Evolutionary conservation across 768 basidiomycete genomes (phyloP).

Genomic region (Leccinellum albellum): DNA sequence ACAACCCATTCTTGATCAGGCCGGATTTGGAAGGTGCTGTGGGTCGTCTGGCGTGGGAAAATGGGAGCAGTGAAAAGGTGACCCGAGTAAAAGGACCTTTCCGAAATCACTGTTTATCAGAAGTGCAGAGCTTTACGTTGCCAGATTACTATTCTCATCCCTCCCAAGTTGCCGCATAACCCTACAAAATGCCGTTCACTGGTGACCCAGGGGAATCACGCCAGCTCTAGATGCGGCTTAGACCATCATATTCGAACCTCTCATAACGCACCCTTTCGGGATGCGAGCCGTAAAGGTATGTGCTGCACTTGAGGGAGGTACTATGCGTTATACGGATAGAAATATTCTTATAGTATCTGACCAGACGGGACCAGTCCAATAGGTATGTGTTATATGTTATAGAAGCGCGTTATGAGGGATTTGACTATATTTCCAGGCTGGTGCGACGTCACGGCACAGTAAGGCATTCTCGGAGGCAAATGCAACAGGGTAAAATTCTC

Average conservation of each 20-base stretch:
- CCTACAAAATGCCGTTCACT: constrained; percentile 2
- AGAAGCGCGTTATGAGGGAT: neutral
- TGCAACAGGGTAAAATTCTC: neutral
- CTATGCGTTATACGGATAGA: neutral
- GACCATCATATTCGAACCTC: neutral
- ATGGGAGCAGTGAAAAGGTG: neutral
- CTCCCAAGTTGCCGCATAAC: no score
- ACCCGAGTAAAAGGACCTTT: neutral
- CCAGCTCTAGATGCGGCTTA: neutral
- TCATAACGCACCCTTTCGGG: neutral
- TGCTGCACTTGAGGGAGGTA: no score
- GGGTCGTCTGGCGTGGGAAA: constrained; percentile 18
- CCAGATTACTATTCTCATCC: no score
- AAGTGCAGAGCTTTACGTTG: no score
- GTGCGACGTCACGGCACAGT: neutral
- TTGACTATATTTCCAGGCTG: neutral
- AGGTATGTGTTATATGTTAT: no score
- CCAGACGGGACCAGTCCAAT: no score
- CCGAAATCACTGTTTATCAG: neutral
- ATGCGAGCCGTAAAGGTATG: neutral
- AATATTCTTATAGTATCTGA: no score
- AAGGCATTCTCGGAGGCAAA: neutral
- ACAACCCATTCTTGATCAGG: constrained; percentile 7
- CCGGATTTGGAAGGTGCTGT: constrained; percentile 34
- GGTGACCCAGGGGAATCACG: neutral